These are phyloP conservation scores for Tillandsia leiboldiana DNA, from an alignment of 176 grass and related monocot genomes.

Conservation along the genomic window DNA sequence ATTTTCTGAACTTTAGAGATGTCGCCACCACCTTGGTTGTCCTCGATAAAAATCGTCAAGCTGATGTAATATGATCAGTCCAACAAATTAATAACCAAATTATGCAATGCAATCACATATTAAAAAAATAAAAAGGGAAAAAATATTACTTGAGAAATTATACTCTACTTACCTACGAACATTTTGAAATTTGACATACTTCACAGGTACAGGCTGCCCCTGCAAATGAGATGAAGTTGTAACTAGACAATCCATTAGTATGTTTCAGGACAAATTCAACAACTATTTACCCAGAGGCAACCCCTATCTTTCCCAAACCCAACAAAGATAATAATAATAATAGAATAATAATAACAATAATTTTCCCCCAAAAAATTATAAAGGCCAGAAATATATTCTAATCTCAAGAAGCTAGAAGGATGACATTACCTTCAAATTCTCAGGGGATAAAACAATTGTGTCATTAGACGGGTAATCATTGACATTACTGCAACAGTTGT, in stretches of 20 bases:
- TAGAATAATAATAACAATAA: background rate
- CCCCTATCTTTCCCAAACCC: background rate
- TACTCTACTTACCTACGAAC: constrained; percentile 95
- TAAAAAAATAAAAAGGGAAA: background rate
- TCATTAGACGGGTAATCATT: constrained; percentile 93
- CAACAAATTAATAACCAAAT: constrained; percentile 3
- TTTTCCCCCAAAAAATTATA: background rate
- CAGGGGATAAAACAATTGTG: constrained; percentile 48
- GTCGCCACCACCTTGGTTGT: constrained; percentile 81
- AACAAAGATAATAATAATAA: background rate
- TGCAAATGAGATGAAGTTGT: constrained; percentile 21
- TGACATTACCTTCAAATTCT: constrained; percentile 65
- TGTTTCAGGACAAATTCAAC: background rate
- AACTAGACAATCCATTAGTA: background rate
- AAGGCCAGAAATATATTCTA: background rate
- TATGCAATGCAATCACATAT: background rate
- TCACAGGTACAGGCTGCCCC: constrained; percentile 50
- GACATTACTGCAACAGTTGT: constrained; percentile 54
- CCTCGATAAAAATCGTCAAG: constrained; percentile 93
- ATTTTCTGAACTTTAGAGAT: constrained; percentile 92
- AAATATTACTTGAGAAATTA: background rate
- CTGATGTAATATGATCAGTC: constrained; percentile 33
- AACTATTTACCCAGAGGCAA: background rate
- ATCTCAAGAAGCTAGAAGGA: background rate
- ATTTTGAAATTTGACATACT: constrained; percentile 99